These are phyloP conservation scores for Phlyctochytrium planicorne DNA, from an alignment of 192 early-diverging fungal genomes.

Conservation along the genomic window DNA sequence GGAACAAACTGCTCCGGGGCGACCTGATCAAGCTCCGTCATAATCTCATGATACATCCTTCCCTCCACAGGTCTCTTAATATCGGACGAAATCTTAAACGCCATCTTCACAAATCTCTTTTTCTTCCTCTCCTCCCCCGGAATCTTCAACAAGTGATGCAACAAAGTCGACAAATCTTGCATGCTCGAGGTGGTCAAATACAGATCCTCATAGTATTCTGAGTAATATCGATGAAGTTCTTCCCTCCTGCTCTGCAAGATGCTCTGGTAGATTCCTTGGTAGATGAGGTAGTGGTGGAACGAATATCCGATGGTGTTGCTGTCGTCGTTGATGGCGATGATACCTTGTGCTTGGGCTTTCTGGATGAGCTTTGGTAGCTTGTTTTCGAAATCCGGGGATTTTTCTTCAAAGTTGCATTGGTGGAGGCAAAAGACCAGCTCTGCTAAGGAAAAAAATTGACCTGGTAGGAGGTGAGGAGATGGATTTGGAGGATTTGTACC, in stretches of 20 bases:
- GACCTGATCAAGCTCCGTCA: no score
- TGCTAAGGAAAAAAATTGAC: no score
- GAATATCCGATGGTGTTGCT: no score
- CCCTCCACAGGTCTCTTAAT: background rate
- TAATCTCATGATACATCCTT: background rate
- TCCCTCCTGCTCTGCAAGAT: constrained; percentile 17
- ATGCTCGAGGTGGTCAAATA: background rate
- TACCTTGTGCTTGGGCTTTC: no score
- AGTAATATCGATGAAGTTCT: constrained; percentile 20
- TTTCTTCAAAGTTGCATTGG: no score
- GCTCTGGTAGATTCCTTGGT: constrained; percentile 27
- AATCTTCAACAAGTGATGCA: background rate
- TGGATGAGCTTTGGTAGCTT: no score
- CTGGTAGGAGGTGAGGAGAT: no score
- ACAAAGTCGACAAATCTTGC: background rate
- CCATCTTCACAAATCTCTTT: background rate
- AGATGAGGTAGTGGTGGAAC: constrained; percentile 25
- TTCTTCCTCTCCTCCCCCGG: background rate
- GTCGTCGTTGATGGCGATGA: no score
- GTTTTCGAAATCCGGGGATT: no score
- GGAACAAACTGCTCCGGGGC: no score
- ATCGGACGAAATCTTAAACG: background rate
- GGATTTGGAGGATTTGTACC: no score
- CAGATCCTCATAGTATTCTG: constrained; percentile 19
- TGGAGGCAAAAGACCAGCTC: no score